Percentiles rank a stretch among this genome's conserved stretches.
phyloP scores from a whole-genome alignment of 345 rosid genomes.

The Rhodamnia argentea region DNA sequence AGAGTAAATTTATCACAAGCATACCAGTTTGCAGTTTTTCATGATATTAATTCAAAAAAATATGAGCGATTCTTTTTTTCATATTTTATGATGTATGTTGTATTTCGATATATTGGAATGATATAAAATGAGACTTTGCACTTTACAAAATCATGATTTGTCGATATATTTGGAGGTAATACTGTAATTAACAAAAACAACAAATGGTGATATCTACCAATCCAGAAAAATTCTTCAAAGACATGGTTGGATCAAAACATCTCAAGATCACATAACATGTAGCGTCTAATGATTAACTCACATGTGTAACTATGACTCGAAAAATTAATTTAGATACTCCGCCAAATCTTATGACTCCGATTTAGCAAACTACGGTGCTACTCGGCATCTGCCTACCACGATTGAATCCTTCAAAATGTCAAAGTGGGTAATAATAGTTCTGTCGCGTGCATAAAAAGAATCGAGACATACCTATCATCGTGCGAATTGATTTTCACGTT shows the following conservation, averaged over 20 bases:
- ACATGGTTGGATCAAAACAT: not conserved
- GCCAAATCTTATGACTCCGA: accelerated
- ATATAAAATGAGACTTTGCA: not conserved
- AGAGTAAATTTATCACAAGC: too few relatives aligned
- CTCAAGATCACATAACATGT: not conserved
- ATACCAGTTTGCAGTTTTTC: too few relatives aligned
- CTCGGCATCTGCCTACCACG: not conserved
- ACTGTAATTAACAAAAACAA: not conserved
- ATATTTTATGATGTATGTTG: not conserved
- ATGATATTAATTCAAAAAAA: too few relatives aligned
- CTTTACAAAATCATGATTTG: not conserved
- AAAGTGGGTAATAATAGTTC: too few relatives aligned
- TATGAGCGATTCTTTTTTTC: not conserved
- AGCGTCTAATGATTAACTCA: not conserved
- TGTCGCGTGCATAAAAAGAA: accelerated
- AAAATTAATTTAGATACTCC: not conserved
- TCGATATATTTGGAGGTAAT: not conserved
- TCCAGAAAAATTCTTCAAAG: not conserved
- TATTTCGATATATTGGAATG: accelerated
- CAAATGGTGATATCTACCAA: not conserved
- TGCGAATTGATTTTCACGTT: not conserved
- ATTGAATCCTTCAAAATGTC: not conserved
- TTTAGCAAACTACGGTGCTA: not conserved
- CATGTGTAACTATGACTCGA: not conserved
- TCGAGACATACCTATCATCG: accelerated